A percentile compares a stretch with the other conserved stretches of the same genome.
Conservation (phyloP, 2,329 filamentous ascomycete species). For the Pyrenophora graminea region DNA sequence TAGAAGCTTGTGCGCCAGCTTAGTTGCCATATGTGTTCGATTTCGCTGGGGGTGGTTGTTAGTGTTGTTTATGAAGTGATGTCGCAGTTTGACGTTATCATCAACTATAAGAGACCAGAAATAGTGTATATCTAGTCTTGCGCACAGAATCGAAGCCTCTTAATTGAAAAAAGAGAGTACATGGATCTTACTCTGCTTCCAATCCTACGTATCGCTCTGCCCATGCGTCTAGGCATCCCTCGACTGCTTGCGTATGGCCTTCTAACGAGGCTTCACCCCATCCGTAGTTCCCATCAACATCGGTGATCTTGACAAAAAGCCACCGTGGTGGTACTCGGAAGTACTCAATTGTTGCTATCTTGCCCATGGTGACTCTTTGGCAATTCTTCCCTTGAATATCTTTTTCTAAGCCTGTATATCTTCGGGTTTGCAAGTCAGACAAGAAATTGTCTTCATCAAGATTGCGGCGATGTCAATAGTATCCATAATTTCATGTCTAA, state of each 20-base stretch:
- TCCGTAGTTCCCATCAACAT: constrained; percentile 65
- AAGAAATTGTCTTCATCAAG: neutral
- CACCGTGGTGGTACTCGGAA: constrained; percentile 75
- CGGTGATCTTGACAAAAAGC: constrained; percentile 77
- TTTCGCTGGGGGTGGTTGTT: constrained; percentile 58
- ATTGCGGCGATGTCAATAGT: neutral
- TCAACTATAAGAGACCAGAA: too few species aligned
- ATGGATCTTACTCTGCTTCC: constrained; percentile 68
- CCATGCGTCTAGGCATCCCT: constrained; percentile 72
- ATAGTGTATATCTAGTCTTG: too few species aligned
- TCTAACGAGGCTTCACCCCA: constrained; percentile 79
- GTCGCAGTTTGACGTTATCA: too few species aligned
- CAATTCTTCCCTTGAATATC: neutral
- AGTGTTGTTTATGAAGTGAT: too few species aligned
- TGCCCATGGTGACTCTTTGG: constrained; percentile 57
- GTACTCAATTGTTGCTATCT: constrained; percentile 70
- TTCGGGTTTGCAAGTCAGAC: too few species aligned
- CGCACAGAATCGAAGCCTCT: too few species aligned
- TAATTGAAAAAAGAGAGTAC: neutral
- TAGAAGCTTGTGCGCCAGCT: constrained; percentile 74
- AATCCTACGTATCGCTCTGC: constrained; percentile 64
- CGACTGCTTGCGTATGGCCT: constrained; percentile 73
- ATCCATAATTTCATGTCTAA: neutral
- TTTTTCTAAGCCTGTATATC: neutral
- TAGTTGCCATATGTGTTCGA: constrained; percentile 80